Evolutionary conservation across 2,329 filamentous ascomycete genomes (phyloP).

Genomic region (Orbilia ellipsospora): DNA sequence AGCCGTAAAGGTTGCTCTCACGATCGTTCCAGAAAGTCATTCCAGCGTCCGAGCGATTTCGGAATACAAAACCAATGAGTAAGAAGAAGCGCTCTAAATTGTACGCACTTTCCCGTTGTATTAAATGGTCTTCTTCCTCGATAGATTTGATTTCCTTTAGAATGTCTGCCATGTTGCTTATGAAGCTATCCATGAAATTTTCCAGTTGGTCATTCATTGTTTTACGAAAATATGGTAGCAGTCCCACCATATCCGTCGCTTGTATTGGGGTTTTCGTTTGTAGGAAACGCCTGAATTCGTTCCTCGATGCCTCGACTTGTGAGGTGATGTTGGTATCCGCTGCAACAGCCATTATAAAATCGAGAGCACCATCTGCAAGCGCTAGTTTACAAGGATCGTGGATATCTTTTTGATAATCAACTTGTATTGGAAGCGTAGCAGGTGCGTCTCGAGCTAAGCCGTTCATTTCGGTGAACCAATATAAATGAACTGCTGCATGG

Average conservation of each 20-base stretch:
- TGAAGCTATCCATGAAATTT: slow-evolving; percentile 88
- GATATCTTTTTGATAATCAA: slow-evolving; percentile 59
- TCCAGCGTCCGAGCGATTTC: slow-evolving; percentile 83
- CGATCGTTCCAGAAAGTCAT: slow-evolving; percentile 91
- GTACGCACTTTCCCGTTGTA: slow-evolving; percentile 65
- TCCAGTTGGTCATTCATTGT: slow-evolving; percentile 84
- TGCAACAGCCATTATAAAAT: slow-evolving; percentile 87
- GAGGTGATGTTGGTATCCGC: slow-evolving; percentile 82
- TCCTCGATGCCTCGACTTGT: slow-evolving; percentile 88
- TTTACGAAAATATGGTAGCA: slow-evolving; percentile 77
- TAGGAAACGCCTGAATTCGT: slow-evolving; percentile 82
- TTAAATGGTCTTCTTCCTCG: slow-evolving; percentile 63
- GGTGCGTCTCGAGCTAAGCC: slow-evolving; percentile 83
- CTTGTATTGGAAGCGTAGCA: slow-evolving; percentile 69
- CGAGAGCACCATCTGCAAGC: slow-evolving; percentile 88
- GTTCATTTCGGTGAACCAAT: slow-evolving; percentile 94
- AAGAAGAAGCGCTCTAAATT: slow-evolving; percentile 89
- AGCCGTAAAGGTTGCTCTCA: slow-evolving; percentile 92
- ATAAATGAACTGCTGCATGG: slow-evolving; percentile 79
- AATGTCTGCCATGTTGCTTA: slow-evolving; percentile 93
- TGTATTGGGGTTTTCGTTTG: slow-evolving; percentile 81
- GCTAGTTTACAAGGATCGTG: slow-evolving; percentile 63
- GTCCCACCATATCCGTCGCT: slow-evolving; percentile 73
- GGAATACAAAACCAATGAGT: slow-evolving; percentile 90
- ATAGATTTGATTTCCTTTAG: slow-evolving; percentile 66